Conservation (phyloP, 2,329 filamentous ascomycete species). For the Aspergillus hiratsukae region DNA sequence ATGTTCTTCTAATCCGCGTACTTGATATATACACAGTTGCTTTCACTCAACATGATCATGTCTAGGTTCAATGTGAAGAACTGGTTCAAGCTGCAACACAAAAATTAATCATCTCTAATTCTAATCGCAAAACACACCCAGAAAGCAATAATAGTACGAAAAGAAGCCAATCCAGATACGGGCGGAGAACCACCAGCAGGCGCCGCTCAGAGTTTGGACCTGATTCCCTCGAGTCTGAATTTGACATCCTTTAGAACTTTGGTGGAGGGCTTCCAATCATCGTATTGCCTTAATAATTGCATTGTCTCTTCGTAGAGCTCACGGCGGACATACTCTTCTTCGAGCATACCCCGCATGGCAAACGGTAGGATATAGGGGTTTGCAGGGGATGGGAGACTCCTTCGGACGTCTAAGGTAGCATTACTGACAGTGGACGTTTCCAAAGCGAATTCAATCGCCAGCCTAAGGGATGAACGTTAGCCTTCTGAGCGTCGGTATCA, state of each 20-base stretch:
- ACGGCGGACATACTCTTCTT: conserved; percentile 84
- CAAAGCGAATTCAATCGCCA: conserved; percentile 68
- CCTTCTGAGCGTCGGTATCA: not conserved
- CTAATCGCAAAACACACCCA: not conserved
- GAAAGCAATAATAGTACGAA: not conserved
- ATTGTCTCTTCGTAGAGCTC: conserved; percentile 73
- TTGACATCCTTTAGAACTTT: conserved; percentile 96
- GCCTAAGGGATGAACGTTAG: conserved; percentile 33
- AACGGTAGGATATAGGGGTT: conserved; percentile 93
- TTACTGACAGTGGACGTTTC: conserved; percentile 60
- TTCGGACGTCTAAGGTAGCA: conserved; percentile 49
- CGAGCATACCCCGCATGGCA: conserved; percentile 88
- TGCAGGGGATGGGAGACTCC: conserved; percentile 44
- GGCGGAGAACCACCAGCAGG: not conserved
- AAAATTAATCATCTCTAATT: not conserved
- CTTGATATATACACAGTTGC: not conserved
- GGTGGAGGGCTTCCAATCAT: conserved; percentile 84
- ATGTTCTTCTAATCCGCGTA: not conserved
- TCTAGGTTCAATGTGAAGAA: not conserved
- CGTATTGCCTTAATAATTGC: conserved; percentile 79
- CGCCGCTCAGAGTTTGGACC: conserved; percentile 65
- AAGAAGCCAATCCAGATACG: not conserved
- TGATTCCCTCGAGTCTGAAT: conserved; percentile 84
- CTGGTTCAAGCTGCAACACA: not conserved
- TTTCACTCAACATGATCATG: not conserved